phyloP scores from a whole-genome alignment of 805 yeast genomes.

The Saccharomycopsis guyanensis region DNA sequence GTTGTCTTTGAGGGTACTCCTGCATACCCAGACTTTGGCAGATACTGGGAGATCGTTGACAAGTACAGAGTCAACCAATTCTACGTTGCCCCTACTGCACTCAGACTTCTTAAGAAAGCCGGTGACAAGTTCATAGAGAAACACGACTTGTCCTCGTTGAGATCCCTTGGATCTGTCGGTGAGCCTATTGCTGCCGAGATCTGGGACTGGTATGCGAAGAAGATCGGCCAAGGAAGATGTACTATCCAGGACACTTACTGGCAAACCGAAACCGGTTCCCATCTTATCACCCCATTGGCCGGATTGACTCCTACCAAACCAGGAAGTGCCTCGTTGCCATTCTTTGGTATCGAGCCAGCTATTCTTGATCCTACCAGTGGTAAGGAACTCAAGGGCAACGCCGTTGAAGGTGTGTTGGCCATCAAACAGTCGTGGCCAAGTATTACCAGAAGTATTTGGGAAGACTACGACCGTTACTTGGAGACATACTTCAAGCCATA shows the following conservation, averaged over 20 bases:
- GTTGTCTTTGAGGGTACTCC: slow-evolving; percentile 85
- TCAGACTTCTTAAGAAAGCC: slow-evolving; percentile 67
- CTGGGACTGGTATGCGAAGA: slow-evolving; percentile 80
- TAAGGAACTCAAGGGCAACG: slow-evolving; percentile 56
- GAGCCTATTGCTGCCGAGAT: slow-evolving; percentile 82
- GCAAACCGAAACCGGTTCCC: slow-evolving; percentile 87
- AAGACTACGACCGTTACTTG: slow-evolving; percentile 62
- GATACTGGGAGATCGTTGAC: slow-evolving; percentile 75
- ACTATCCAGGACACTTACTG: slow-evolving; percentile 80
- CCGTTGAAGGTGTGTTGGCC: slow-evolving; percentile 76
- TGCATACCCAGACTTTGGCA: slow-evolving; percentile 70
- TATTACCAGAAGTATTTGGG: slow-evolving; percentile 76
- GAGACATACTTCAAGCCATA: slow-evolving; percentile 81
- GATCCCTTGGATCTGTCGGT: slow-evolving; percentile 77
- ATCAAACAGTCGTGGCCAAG: slow-evolving; percentile 76
- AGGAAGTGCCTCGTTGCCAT: slow-evolving; percentile 79
- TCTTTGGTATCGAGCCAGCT: slow-evolving; percentile 71
- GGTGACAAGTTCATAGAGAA: slow-evolving; percentile 57
- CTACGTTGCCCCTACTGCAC: slow-evolving; percentile 80
- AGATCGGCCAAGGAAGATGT: slow-evolving; percentile 61
- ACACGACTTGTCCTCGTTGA: slow-evolving; percentile 54
- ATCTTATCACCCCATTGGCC: slow-evolving; percentile 69
- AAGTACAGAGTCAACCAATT: slow-evolving; percentile 67
- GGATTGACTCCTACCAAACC: slow-evolving; percentile 76
- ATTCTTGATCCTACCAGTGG: slow-evolving; percentile 73